Percentiles rank a stretch among this genome's conserved stretches.
Evolutionary conservation across 495 filamentous ascomycete species (phyloP).

Genomic region (Neurospora africana): DNA sequence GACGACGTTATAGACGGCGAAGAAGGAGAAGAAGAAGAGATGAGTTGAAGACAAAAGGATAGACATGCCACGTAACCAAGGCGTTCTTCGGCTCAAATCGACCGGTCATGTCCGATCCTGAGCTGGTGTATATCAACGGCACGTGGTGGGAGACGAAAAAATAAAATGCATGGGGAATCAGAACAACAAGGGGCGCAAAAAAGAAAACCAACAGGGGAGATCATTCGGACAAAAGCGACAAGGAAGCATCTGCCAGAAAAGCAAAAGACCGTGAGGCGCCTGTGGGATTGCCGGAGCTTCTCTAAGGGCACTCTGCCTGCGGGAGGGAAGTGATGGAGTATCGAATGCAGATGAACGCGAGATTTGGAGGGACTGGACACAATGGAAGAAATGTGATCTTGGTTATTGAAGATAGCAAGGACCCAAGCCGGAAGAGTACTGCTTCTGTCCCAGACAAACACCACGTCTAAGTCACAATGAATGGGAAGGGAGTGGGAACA

Average conservation of each 20-base stretch:
- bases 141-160: neutral
- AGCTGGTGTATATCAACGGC: neutral
- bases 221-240: neutral
- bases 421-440: neutral
- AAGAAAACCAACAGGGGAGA: neutral
- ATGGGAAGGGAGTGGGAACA: neutral
- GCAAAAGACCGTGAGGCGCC: neutral
- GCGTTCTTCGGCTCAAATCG: neutral
- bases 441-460: neutral
- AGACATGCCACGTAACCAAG: neutral
- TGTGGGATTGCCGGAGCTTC: neutral
- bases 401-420: neutral
- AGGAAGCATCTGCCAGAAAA: neutral
- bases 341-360: neutral
- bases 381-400: neutral
- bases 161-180: neutral
- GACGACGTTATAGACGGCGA: slow-evolving; percentile 15
- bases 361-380: neutral
- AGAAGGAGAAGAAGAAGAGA: neutral
- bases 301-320: neutral
- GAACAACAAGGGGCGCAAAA: too few species aligned
- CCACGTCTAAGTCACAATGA: neutral
- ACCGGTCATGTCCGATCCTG: neutral
- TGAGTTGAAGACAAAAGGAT: neutral
- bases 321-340: neutral